phyloP scores from a whole-genome alignment of 1,139 yeast genomes.

The Yamadazyma atmosphaerica region DNA sequence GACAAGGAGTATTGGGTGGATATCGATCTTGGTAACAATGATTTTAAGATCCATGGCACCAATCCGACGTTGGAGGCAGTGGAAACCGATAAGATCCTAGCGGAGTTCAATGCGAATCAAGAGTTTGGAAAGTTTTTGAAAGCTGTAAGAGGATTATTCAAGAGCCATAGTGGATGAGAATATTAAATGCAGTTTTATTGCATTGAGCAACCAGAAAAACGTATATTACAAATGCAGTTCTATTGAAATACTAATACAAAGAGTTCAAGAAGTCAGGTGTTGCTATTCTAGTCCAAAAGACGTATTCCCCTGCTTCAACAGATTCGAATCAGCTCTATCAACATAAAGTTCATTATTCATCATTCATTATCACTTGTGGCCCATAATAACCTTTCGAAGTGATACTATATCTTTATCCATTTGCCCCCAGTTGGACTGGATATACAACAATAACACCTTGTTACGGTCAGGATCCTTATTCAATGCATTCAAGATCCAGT shows the following conservation, averaged over 20 bases:
- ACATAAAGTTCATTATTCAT: no score
- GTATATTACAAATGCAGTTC: no score
- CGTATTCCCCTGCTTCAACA: no score
- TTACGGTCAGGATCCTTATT: slow-evolving; percentile 11
- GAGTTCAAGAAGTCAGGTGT: no score
- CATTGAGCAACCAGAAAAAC: no score
- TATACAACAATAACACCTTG: slow-evolving; percentile 8
- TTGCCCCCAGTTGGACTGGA: slow-evolving; percentile 15
- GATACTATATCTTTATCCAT: slow-evolving; percentile 12
- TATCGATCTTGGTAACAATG: slow-evolving; percentile 36
- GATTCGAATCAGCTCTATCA: no score
- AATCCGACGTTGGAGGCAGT: slow-evolving; percentile 32
- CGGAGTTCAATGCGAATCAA: slow-evolving; percentile 28
- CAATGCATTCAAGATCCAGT: slow-evolving; percentile 20
- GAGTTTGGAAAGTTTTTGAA: slow-evolving; percentile 13
- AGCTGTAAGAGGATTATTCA: slow-evolving; percentile 10
- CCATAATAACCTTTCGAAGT: slow-evolving; percentile 1
- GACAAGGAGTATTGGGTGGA: slow-evolving; percentile 39
- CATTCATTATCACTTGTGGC: not conserved
- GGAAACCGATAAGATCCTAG: slow-evolving; percentile 20
- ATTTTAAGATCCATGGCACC: slow-evolving; percentile 30
- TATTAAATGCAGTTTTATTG: not conserved
- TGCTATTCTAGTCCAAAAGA: no score
- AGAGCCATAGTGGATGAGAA: slow-evolving; percentile 5
- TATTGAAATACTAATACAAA: no score